Conservation (phyloP, 139 green algal species). For the Diplosphaera chodatii region DNA sequence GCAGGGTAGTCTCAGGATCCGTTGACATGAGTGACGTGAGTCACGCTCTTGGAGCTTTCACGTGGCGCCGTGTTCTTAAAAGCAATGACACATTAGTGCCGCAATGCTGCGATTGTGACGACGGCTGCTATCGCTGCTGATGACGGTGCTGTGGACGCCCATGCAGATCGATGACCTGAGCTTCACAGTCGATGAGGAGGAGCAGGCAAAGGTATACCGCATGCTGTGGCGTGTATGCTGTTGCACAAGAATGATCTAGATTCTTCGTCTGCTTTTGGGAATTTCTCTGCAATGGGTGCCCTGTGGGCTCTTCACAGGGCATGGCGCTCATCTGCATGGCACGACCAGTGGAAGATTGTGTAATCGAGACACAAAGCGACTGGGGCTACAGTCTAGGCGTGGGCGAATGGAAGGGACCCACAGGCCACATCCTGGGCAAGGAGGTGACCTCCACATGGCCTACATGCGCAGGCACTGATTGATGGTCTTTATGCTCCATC, state of each 20-base stretch:
- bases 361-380: conserved; percentile 85
- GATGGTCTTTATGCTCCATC: too few relatives aligned
- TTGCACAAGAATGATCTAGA: too few relatives aligned
- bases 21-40: conserved; percentile 74
- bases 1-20: conserved; percentile 51
- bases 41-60: too few relatives aligned
- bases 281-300: too few relatives aligned
- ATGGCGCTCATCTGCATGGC: conserved; percentile 88
- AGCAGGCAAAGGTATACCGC: conserved; percentile 48
- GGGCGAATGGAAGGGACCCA: conserved; percentile 82
- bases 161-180: conserved; percentile 70
- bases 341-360: conserved; percentile 55
- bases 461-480: too few relatives aligned
- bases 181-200: conserved; percentile 77
- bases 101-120: too few relatives aligned
- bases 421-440: conserved; percentile 48
- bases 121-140: too few relatives aligned
- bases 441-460: too few relatives aligned
- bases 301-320: conserved; percentile 31
- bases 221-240: too few relatives aligned
- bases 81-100: too few relatives aligned
- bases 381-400: conserved; percentile 86
- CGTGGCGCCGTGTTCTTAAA: too few relatives aligned
- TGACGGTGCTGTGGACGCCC: background rate
- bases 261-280: too few relatives aligned